Evolutionary conservation across 139 green algal genomes (phyloP).

Genomic region (Cymbomonas tetramitiformis): DNA sequence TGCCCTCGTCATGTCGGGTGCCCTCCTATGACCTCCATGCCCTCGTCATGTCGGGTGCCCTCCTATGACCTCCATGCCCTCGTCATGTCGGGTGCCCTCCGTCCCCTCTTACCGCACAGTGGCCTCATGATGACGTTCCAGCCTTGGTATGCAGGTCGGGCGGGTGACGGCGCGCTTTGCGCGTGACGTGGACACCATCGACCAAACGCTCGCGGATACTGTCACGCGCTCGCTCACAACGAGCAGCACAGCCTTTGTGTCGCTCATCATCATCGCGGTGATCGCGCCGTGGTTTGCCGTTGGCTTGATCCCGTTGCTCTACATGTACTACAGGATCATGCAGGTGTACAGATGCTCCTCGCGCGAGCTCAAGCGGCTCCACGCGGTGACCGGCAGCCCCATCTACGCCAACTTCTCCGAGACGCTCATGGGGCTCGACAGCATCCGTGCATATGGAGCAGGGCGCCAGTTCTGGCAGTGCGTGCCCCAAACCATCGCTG

Average conservation of each 20-base stretch:
- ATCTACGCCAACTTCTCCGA: constrained; percentile 61
- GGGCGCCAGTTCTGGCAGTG: constrained; percentile 17
- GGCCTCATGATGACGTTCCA: no score
- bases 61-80: no score
- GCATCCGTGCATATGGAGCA: constrained; percentile 70
- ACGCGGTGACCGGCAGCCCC: constrained; percentile 61
- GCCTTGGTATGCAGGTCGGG: no score
- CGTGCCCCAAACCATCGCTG: no score
- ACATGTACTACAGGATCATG: constrained; percentile 36
- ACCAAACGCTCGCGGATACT: constrained; percentile 23
- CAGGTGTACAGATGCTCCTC: constrained; percentile 12
- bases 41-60: no score
- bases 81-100: no score
- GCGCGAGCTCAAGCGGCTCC: constrained; percentile 81
- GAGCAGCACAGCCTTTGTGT: constrained; percentile 23
- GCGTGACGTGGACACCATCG: constrained; percentile 33
- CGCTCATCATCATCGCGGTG: constrained; percentile 25
- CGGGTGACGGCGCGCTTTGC: constrained; percentile 27
- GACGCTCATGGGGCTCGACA: constrained; percentile 53
- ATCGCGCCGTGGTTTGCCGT: constrained; percentile 20
- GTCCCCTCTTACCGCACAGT: no score
- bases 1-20: no score
- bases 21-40: no score
- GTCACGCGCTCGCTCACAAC: constrained; percentile 15
- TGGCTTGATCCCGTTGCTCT: constrained; percentile 24